phyloP scores from a whole-genome alignment of 208 protist species.

The Wallacemonas sp. region DNA sequence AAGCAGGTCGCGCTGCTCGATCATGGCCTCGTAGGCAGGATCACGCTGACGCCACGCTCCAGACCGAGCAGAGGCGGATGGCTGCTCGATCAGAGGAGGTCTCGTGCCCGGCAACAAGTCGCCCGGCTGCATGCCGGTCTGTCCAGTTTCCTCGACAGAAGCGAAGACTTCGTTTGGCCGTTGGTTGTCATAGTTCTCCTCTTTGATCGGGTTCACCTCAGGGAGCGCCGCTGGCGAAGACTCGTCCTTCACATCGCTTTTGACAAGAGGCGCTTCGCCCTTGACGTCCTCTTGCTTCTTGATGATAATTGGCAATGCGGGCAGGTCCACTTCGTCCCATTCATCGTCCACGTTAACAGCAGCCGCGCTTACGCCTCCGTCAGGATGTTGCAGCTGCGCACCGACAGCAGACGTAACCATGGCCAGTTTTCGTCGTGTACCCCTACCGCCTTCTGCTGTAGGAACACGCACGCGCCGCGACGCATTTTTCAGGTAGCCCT shows the following conservation, averaged over 20 bases:
- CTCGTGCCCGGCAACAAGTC: conserved; percentile 47
- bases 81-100: conserved; percentile 58
- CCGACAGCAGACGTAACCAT: conserved; percentile 76
- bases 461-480: conserved; percentile 74
- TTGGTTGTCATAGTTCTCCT: conserved; percentile 14
- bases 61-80: conserved; percentile 14
- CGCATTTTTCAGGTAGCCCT: conserved; percentile 86
- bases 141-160: neutral
- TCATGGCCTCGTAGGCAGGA: conserved; percentile 67
- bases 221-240: neutral
- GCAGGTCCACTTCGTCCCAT: conserved; percentile 85
- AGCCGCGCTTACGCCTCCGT: neutral
- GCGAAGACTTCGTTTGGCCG: neutral
- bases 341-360: conserved; percentile 63
- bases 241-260: conserved; percentile 30
- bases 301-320: conserved; percentile 6
- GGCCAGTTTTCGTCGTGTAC: conserved; percentile 75
- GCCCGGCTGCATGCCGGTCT: neutral
- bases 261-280: conserved; percentile 24
- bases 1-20: conserved; percentile 73
- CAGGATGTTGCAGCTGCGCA: neutral
- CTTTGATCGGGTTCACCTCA: conserved; percentile 14
- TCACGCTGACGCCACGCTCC: conserved; percentile 50
- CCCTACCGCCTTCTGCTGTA: conserved; percentile 70
- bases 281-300: conserved; percentile 22